Evolutionary conservation across 805 yeast genomes (phyloP), one percentile per base, ranked within the genome.

Genomic region (Myxozyma udenii): DNA sequence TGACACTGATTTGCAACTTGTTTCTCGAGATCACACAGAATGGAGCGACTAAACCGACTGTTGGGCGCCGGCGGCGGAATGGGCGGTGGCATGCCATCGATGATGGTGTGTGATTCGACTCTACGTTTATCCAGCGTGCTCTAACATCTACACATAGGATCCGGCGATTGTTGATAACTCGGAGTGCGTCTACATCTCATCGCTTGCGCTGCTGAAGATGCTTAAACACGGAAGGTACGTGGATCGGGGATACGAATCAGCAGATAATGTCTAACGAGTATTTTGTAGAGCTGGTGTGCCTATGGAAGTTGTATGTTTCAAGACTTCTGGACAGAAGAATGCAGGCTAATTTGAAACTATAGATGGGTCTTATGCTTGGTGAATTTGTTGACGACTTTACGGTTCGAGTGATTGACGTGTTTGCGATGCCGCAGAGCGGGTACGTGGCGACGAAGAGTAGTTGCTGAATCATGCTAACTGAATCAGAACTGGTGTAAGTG

Each of bases 311-410:
- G 66, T 64, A 62, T 41, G 63, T 46, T 19, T 3, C 28, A 16
- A 12, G 30, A 19, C 12, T 11, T 42, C 7, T 18, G 37, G 37
- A 30, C 26, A n/a, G 11, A 11, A 37, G 40, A 26, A n/a, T 18
- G 24, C 24, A 19, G 24, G 26, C 38, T 37, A 32, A 28, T 6
- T 21, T 16, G 12, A n/a, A 26, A 16, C 9, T 35, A 11, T 46
- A 55, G 60, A 93, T 93, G 99, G 99, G 99, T 2, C 76, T 93
- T 60, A 93, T 93, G 99, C 78, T 95, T 56, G 99, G 99, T 41
- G 97, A 91, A 62, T 91, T 93, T 71, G 93, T 93, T 24, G 98
- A 93, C 68, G 98, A 93, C 56, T 91, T 85, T 70, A 93, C 98
- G 0, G 93, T 93, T 35, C 95, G 90, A 63, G 99, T 93, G 36